Evolutionary conservation across 2,329 filamentous ascomycete species (phyloP).

Genomic region (Lachnellula subtilissima): DNA sequence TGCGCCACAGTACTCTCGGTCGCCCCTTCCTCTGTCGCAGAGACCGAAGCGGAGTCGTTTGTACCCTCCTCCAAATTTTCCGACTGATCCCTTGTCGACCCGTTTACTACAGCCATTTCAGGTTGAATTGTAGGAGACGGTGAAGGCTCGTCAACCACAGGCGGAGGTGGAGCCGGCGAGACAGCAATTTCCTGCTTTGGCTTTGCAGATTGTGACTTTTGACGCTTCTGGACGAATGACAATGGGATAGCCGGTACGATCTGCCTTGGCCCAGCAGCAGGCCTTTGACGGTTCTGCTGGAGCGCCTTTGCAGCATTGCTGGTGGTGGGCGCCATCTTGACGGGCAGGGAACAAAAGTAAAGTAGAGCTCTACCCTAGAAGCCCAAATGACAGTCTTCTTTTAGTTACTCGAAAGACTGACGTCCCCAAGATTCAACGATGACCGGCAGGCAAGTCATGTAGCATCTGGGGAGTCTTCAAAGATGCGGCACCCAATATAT

Average conservation of each 20-base stretch:
- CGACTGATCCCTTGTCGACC: slow-evolving; percentile 15
- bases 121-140: slow-evolving; percentile 5
- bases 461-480: slow-evolving; percentile 31
- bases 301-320: slow-evolving; percentile 26
- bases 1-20: background rate
- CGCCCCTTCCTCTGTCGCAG: slow-evolving; percentile 1
- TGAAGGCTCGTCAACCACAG: slow-evolving; percentile 8
- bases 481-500: slow-evolving; percentile 3
- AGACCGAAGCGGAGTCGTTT: slow-evolving; percentile 3
- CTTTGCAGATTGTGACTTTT: slow-evolving; percentile 24
- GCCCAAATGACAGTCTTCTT: background rate
- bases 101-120: background rate
- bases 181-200: slow-evolving; percentile 14
- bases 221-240: slow-evolving; percentile 30
- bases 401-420: slow-evolving; percentile 20
- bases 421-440: slow-evolving; percentile 35
- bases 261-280: slow-evolving; percentile 19
- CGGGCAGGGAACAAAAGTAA: background rate
- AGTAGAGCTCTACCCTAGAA: slow-evolving; percentile 4
- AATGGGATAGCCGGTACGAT: slow-evolving; percentile 32
- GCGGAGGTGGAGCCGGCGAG: slow-evolving; percentile 5
- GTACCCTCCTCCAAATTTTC: slow-evolving; percentile 8
- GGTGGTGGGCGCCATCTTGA: slow-evolving; percentile 26
- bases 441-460: slow-evolving; percentile 31
- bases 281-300: slow-evolving; percentile 28